phyloP scores from a whole-genome alignment of 306 rosid species.

The Vachellia collinsii region DNA sequence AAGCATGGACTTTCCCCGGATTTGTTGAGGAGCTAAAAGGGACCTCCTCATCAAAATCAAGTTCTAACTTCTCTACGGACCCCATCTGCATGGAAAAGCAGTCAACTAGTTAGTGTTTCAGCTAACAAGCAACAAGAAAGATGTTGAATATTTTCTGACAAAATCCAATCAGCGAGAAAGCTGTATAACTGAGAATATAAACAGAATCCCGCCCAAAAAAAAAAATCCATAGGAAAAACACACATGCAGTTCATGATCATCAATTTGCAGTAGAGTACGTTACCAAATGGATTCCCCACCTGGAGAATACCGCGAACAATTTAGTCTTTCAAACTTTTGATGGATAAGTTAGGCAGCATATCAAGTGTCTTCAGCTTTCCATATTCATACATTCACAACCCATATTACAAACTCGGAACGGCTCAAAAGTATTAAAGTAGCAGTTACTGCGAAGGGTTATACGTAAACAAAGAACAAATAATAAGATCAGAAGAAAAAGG shows the following conservation, averaged over 20 bases:
- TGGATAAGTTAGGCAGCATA: neutral
- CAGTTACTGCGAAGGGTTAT: neutral
- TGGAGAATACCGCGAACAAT: neutral
- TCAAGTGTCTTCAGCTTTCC: neutral
- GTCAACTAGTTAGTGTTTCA: neutral
- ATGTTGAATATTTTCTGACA: neutral
- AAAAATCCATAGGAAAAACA: neutral
- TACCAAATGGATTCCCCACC: neutral
- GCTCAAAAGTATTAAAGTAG: neutral
- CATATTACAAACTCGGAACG: neutral
- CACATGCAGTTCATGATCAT: neutral
- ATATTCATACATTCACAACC: neutral
- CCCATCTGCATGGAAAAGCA: constrained; percentile 34
- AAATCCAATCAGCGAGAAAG: neutral
- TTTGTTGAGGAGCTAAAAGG: constrained; percentile 57
- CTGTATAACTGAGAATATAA: neutral
- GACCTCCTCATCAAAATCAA: constrained; percentile 53
- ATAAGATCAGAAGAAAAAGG: neutral
- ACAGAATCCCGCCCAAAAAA: neutral
- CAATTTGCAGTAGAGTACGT: neutral
- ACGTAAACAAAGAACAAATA: neutral
- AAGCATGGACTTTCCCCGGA: constrained; percentile 36
- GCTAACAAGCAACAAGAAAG: neutral
- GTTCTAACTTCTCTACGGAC: constrained; percentile 32
- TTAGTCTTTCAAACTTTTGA: neutral